Conservation (phyloP, 768 basidiomycete species). For the Asterophora lycoperdoides region DNA sequence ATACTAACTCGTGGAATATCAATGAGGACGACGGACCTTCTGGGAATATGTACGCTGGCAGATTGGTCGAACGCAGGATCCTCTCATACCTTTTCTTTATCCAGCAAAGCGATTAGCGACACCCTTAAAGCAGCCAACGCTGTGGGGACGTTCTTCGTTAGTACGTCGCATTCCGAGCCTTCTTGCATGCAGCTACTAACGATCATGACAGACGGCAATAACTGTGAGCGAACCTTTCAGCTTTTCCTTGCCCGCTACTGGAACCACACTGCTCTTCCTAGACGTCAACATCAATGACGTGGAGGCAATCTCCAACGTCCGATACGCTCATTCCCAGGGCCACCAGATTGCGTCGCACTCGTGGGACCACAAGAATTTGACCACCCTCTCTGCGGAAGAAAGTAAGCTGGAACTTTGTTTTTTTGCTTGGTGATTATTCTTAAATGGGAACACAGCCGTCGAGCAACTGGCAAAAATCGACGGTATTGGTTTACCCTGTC, state of each 20-base stretch:
- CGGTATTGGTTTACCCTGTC: slow-evolving; percentile 29
- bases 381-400: slow-evolving; percentile 34
- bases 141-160: slow-evolving; percentile 31
- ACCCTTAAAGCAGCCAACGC: slow-evolving; percentile 21
- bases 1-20: neutral
- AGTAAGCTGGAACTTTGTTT: slow-evolving; percentile 22
- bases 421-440: neutral
- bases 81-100: neutral
- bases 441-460: slow-evolving; percentile 28
- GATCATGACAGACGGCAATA: slow-evolving; percentile 11
- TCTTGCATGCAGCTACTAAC: neutral
- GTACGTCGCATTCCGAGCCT: slow-evolving; percentile 17
- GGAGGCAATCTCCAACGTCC: slow-evolving; percentile 28
- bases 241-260: neutral
- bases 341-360: slow-evolving; percentile 45
- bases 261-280: slow-evolving; percentile 8
- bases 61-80: neutral
- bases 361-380: slow-evolving; percentile 38
- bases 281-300: slow-evolving; percentile 34
- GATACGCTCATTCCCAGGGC: slow-evolving; percentile 34
- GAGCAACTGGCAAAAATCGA: slow-evolving; percentile 42
- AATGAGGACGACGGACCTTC: slow-evolving; percentile 42
- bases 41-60: slow-evolving; percentile 26
- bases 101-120: slow-evolving; percentile 31
- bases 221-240: slow-evolving; percentile 10